Evolutionary conservation across 2,329 filamentous ascomycete genomes (phyloP).

Genomic region (Polytolypa hystricis): DNA sequence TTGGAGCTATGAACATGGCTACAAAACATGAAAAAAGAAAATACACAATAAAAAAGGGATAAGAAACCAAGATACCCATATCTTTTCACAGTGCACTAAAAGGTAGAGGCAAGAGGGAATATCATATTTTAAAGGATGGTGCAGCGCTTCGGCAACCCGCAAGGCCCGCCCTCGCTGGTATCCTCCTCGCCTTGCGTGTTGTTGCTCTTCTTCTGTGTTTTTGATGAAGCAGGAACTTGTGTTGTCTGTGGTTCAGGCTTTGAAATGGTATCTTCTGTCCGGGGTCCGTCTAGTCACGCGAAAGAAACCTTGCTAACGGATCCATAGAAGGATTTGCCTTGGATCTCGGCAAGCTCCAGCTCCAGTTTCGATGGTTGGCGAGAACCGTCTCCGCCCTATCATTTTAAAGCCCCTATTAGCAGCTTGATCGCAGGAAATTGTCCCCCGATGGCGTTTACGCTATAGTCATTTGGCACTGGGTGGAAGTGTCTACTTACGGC

Average conservation of each 20-base stretch:
- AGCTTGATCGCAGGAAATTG: too few relatives aligned
- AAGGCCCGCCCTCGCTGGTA: constrained; percentile 53
- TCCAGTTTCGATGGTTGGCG: constrained; percentile 68
- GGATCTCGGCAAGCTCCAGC: constrained; percentile 64
- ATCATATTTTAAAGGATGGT: constrained; percentile 54
- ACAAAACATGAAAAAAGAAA: background rate
- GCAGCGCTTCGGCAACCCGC: constrained; percentile 68
- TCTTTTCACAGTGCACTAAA: too few relatives aligned
- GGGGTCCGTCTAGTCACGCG: constrained; percentile 64
- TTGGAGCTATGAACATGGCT: background rate
- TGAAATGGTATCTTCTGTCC: constrained; percentile 20
- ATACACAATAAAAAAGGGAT: too few relatives aligned
- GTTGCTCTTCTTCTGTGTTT: constrained; percentile 21
- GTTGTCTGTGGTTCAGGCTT: constrained; percentile 17
- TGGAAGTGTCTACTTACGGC: constrained; percentile 38
- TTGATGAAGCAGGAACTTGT: constrained; percentile 15
- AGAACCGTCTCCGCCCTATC: constrained; percentile 58
- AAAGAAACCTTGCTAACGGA: constrained; percentile 59
- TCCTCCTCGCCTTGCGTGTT: constrained; percentile 39
- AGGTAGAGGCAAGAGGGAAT: too few relatives aligned
- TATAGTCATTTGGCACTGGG: background rate
- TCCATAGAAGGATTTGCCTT: constrained; percentile 79
- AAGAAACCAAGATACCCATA: too few relatives aligned
- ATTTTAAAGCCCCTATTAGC: too few relatives aligned
- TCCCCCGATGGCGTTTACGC: too few relatives aligned